Evolutionary conservation across 2,329 filamentous ascomycete genomes (phyloP), one percentile per base, ranked within the genome.

Genomic region (Helicocarpus griseus): DNA sequence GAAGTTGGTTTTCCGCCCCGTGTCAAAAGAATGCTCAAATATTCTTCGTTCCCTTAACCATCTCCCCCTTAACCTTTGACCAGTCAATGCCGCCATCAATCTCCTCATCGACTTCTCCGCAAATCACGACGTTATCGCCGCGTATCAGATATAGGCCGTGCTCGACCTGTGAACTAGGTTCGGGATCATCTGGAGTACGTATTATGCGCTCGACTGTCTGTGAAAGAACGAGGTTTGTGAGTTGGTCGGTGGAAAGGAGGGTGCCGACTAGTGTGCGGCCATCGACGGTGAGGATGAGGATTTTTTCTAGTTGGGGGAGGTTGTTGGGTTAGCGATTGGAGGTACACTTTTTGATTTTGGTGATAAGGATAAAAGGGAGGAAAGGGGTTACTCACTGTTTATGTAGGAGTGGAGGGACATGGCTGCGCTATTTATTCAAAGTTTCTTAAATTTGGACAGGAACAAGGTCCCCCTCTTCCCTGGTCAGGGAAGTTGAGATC

Each of bases 1-100:
- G n/a, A n/a, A n/a, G n/a, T n/a, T n/a, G n/a, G n/a, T n/a, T n/a
- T n/a, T n/a, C n/a, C n/a, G n/a, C n/a, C n/a, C n/a, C n/a, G n/a
- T n/a, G n/a, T n/a, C n/a, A n/a, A n/a, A n/a, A n/a, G n/a, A n/a
- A 5, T 28, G 22, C 17, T 77, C 68, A 80, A 63, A 70, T 67
- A 65, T 96, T 89, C 70, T 93, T 96, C 62, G 89, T 90, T 49
- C 82, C 83, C 53, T 88, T 88, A 61, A 97, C 86, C 28, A 86
- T 82, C 53, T 84, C 82, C 4, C 91, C 91, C 65, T 86, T 85
- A 36, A 98, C 93, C 68, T 94, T 84, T 19, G 79, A 77, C 93
- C 93, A 98, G 72, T 96, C 85, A 65, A 98, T 97, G 61, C 85
- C 89, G 36, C 77, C 79, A 71, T 98, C 93, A 53, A 97, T 74